Evolutionary conservation across 371 early-diverging fungal species (phyloP).

Genomic region (Rhizopus sp.): DNA sequence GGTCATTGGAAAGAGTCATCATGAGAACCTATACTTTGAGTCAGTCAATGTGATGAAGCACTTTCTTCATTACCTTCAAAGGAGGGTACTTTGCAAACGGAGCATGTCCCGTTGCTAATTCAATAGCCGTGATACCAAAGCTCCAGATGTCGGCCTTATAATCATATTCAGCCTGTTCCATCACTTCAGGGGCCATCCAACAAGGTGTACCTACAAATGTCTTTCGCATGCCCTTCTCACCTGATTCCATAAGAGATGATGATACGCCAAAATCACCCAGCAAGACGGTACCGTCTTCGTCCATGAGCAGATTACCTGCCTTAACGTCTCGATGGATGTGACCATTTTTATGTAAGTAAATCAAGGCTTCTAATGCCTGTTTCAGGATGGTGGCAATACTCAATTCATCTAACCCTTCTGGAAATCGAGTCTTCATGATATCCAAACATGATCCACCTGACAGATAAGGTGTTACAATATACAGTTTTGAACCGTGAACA

Average conservation of each 20-base stretch:
- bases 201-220: constrained; percentile 95
- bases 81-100: constrained; percentile 94
- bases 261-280: constrained; percentile 93
- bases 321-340: constrained; percentile 94
- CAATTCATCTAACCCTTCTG: constrained; percentile 84
- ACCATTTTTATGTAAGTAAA: constrained; percentile 86
- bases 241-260: constrained; percentile 76
- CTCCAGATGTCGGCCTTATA: constrained; percentile 94
- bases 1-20: constrained; percentile 88
- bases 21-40: constrained; percentile 68
- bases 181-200: constrained; percentile 91
- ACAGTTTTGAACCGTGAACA: constrained; percentile 79
- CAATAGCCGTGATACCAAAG: constrained; percentile 90
- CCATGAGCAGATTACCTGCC: constrained; percentile 86
- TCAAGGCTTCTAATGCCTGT: constrained; percentile 82
- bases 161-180: constrained; percentile 82
- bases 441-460: constrained; percentile 84
- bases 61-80: constrained; percentile 63
- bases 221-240: constrained; percentile 76
- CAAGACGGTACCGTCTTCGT: constrained; percentile 79
- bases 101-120: constrained; percentile 90
- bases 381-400: constrained; percentile 85
- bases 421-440: constrained; percentile 83
- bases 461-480: constrained; percentile 84
- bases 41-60: neutral